These are phyloP conservation scores for Trichoderma citrinoviride DNA, from an alignment of 2,329 filamentous ascomycete genomes.

Conservation along the genomic window DNA sequence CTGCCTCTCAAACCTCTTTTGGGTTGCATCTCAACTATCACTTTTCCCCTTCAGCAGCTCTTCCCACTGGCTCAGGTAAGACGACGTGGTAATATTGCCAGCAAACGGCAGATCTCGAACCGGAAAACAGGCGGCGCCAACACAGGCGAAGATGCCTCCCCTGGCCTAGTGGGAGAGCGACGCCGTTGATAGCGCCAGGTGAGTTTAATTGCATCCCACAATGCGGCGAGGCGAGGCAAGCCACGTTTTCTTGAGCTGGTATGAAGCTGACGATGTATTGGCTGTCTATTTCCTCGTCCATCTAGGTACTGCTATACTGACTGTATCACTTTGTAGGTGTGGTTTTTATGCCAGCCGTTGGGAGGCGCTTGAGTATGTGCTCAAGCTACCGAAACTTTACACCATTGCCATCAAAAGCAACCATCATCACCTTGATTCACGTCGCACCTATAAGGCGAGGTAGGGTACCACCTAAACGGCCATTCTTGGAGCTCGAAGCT, in stretches of 20 bases:
- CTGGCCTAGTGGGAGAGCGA: constrained; percentile 7
- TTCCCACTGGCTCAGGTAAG: too few species aligned
- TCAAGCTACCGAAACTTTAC: too few species aligned
- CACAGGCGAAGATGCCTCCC: constrained; percentile 12
- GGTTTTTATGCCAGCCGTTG: too few species aligned
- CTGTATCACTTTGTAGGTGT: too few species aligned
- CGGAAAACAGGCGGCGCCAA: not conserved
- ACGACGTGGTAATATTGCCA: too few species aligned
- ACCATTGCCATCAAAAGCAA: too few species aligned
- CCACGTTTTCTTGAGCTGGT: constrained; percentile 1
- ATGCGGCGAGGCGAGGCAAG: constrained; percentile 12
- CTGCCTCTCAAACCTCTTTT: too few species aligned
- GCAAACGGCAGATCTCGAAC: not conserved
- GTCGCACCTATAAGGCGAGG: not conserved
- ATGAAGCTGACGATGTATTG: not conserved
- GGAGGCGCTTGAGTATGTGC: too few species aligned
- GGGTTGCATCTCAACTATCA: too few species aligned
- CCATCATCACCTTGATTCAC: too few species aligned
- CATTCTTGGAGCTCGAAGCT: not conserved
- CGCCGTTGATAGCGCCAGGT: constrained; percentile 19
- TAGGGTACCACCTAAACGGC: constrained; percentile 1
- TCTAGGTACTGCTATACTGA: not conserved
- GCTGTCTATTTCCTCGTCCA: not conserved
- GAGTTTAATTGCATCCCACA: constrained; percentile 21
- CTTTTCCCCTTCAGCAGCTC: too few species aligned